Evolutionary conservation across 129 eudicot genomes (phyloP).

Genomic region (Saussurea involucrata): DNA sequence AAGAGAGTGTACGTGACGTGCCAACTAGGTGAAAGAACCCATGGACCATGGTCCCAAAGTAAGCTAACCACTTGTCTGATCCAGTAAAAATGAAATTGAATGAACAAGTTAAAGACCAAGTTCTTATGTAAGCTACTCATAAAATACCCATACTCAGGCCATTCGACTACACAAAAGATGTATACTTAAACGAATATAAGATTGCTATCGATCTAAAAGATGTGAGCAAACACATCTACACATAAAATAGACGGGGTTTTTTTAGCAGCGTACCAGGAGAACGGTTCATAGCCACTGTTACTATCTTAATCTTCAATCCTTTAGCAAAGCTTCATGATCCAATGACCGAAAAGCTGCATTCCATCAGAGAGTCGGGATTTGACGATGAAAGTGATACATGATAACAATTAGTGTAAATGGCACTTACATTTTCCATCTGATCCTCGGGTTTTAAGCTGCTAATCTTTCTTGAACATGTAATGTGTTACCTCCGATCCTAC

Average conservation of each 20-base stretch:
- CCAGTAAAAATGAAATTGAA: neutral
- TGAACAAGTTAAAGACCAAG: neutral
- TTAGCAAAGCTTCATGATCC: neutral
- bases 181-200: neutral
- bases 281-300: neutral
- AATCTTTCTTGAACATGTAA: constrained; percentile 10
- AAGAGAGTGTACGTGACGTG: neutral
- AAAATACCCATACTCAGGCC: neutral
- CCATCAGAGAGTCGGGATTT: neutral
- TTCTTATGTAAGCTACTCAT: neutral
- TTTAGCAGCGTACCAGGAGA: neutral
- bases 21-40: neutral
- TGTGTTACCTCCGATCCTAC: constrained; percentile 13
- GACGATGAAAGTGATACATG: neutral
- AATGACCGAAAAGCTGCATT: neutral
- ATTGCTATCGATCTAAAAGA: neutral
- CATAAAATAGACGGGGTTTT: neutral
- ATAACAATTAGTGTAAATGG: neutral
- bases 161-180: neutral
- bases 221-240: neutral
- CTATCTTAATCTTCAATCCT: neutral
- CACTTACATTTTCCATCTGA: neutral
- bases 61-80: neutral
- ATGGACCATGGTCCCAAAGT: neutral
- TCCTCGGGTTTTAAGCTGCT: constrained; percentile 14